phyloP scores from a whole-genome alignment of 768 basidiomycete species.

The Russula earlei region DNA sequence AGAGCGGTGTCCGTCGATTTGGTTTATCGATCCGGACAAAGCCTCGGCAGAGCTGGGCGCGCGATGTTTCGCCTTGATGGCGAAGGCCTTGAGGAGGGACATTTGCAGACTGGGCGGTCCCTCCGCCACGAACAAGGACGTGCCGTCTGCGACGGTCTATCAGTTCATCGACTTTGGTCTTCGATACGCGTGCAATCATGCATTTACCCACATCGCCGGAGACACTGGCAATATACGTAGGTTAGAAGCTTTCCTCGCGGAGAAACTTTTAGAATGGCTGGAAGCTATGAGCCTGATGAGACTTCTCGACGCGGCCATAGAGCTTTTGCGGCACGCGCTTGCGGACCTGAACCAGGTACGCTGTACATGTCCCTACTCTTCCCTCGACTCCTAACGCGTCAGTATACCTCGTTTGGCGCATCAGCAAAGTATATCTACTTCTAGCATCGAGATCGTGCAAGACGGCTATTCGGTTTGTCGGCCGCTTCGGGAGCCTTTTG shows the following conservation, averaged over 20 bases:
- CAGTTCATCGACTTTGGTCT: not conserved
- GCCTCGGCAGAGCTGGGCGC: slow-evolving; percentile 4
- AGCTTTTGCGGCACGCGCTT: slow-evolving; percentile 1
- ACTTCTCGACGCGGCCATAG: slow-evolving; percentile 5
- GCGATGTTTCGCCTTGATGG: slow-evolving; percentile 10
- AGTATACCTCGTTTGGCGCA: not conserved
- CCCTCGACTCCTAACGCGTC: not conserved
- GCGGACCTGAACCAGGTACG: not conserved
- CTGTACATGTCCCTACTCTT: not conserved
- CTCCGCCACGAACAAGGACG: not conserved
- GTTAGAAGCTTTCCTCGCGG: slow-evolving; percentile 8
- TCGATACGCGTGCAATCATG: slow-evolving; percentile 6
- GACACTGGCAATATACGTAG: not conserved
- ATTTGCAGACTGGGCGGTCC: slow-evolving; percentile 3
- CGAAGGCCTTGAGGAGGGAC: slow-evolving; percentile 2
- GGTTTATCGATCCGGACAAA: slow-evolving; percentile 2
- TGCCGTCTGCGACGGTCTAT: not conserved
- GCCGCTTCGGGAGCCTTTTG: slow-evolving; percentile 9
- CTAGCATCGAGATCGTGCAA: slow-evolving; percentile 5
- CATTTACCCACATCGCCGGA: not conserved
- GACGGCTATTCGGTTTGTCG: slow-evolving; percentile 8
- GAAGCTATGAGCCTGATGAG: slow-evolving; percentile 7
- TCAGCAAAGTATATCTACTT: not conserved
- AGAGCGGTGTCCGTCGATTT: slow-evolving; percentile 1
- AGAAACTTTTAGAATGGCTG: slow-evolving; percentile 13